Evolutionary conservation across 306 rosid species (phyloP), one percentile per base, ranked within the genome.

Genomic region (Cucurbita maxima): DNA sequence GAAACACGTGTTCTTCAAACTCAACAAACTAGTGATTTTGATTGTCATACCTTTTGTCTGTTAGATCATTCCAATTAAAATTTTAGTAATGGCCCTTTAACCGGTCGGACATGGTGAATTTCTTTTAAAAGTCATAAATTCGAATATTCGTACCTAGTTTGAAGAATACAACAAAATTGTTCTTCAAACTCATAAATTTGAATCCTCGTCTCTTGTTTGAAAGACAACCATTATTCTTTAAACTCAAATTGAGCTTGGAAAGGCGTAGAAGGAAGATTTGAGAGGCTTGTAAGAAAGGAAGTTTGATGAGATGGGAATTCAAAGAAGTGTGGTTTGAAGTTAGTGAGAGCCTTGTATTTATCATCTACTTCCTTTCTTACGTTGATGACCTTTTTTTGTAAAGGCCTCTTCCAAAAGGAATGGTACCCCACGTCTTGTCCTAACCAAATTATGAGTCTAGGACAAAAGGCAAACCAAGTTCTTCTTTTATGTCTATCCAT

Each of bases 381-480:
- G 78, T 74, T 77, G 9, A 37, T 34, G 40, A 74, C 73, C 86
- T 71, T 84, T 84, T 14, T 30, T 38, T 72, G 51, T 71, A 75
- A 67, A 44, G 36, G 79, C 61, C 77, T 77, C 81, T 77, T 77
- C 80, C 83, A 43, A 77, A 76, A 66, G 47, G 60, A 83, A 64
- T 14, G 75, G 25, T 75, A 41, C 88, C 84, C 84, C 84, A 84
- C 88, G 3, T 11, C 37, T 66, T 57, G n/a, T 72, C 47, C 62
- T 72, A 3, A 6, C 58, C 30, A 44, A 66, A 43, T 72, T 34
- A 54, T 37, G 52, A 30, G 34, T 30, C 34, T 30, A 30, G 34
- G 34, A 47, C 69, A 51, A 1, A 19, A 2, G 9, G 72, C 44
- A 66, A 44, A 43, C 18, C 54, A 66, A n/a, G 54, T 44, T 66